Evolutionary conservation across 1,284 basidiomycete species (phyloP).

Genomic region (Mycocalia duriaeana): DNA sequence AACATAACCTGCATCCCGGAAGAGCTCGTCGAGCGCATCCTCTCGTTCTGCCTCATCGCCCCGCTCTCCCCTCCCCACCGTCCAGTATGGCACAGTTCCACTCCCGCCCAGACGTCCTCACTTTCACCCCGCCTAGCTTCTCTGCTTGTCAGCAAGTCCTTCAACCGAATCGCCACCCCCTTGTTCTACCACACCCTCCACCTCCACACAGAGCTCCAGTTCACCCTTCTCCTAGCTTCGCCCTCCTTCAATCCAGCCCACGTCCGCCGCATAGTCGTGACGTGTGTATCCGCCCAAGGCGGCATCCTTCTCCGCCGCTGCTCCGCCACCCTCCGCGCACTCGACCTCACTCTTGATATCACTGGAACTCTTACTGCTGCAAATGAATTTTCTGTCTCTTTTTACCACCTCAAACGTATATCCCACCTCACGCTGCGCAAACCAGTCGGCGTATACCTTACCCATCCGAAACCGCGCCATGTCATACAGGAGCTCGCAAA

Average conservation of each 20-base stretch:
- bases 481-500: slow-evolving; percentile 40
- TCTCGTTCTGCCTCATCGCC: slow-evolving; percentile 31
- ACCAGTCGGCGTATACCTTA: slow-evolving; percentile 43
- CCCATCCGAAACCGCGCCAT: slow-evolving; percentile 37
- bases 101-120: not conserved
- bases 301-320: slow-evolving; percentile 24
- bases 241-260: slow-evolving; percentile 30
- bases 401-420: slow-evolving; percentile 28
- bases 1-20: slow-evolving; percentile 40
- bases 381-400: slow-evolving; percentile 35
- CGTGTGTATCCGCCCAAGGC: slow-evolving; percentile 15
- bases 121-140: slow-evolving; percentile 20
- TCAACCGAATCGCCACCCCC: slow-evolving; percentile 47
- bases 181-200: slow-evolving; percentile 43
- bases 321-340: slow-evolving; percentile 19
- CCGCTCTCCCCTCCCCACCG: slow-evolving; percentile 13
- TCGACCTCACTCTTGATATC: slow-evolving; percentile 44
- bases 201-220: slow-evolving; percentile 31
- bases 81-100: slow-evolving; percentile 21
- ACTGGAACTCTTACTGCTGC: slow-evolving; percentile 18
- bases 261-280: slow-evolving; percentile 32
- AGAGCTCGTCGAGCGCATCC: slow-evolving; percentile 49
- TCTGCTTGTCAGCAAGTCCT: slow-evolving; percentile 40
- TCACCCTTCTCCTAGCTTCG: slow-evolving; percentile 25
- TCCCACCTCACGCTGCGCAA: slow-evolving; percentile 47